Evolutionary conservation across 257 asterid species (phyloP).

Genomic region (Capsicum pubescens): DNA sequence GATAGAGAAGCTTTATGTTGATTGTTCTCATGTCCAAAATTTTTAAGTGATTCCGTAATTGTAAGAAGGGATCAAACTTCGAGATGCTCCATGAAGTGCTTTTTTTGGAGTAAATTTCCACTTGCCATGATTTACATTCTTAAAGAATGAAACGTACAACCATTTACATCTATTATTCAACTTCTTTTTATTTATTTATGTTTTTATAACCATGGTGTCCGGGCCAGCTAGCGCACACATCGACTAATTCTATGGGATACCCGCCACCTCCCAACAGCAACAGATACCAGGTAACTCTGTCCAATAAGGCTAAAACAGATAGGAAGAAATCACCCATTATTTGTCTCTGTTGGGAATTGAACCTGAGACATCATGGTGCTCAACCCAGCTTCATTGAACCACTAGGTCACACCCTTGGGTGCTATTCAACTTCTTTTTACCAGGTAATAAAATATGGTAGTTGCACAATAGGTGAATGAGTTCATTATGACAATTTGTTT

Average conservation of each 20-base stretch:
- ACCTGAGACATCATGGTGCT: no score
- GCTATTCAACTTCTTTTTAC: background rate
- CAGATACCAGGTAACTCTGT: no score
- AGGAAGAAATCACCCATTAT: no score
- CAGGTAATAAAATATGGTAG: background rate
- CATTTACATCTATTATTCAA: background rate
- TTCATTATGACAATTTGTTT: background rate
- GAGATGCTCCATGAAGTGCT: conserved; percentile 10
- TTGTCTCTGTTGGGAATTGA: no score
- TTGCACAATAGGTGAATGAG: background rate
- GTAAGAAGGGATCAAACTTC: background rate
- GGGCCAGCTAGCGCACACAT: no score
- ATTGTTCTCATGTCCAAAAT: background rate
- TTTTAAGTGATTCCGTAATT: background rate
- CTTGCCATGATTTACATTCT: background rate
- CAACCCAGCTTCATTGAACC: no score
- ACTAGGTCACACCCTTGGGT: no score
- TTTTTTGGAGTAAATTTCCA: conserved; percentile 10
- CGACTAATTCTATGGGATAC: no score
- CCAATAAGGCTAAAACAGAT: no score
- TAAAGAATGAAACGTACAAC: background rate
- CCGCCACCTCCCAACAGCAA: no score
- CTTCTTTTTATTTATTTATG: background rate
- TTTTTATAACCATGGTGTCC: no score
- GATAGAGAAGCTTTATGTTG: background rate